These are phyloP conservation scores for Bidens hawaiensis DNA, from an alignment of 140 eudicot genomes.

Conservation along the genomic window DNA sequence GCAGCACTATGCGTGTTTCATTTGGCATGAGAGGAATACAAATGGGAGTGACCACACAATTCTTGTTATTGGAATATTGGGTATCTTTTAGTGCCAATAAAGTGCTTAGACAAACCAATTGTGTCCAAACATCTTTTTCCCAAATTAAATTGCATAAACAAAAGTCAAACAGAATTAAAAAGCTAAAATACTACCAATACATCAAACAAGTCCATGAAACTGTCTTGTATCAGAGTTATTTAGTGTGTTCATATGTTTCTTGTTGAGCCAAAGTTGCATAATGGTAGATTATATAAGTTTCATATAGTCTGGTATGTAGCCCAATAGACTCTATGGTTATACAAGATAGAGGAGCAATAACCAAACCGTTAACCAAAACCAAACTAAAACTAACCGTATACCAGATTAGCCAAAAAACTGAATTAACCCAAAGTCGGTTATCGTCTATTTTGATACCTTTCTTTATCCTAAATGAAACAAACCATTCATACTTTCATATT, in stretches of 20 bases:
- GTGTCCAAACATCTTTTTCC: background rate
- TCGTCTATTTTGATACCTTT: no score
- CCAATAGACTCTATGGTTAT: no score
- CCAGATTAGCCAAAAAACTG: no score
- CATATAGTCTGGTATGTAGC: background rate
- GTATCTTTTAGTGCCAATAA: conserved; percentile 8
- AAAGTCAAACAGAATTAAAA: background rate
- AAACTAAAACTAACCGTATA: no score
- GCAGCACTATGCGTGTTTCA: conserved; percentile 4
- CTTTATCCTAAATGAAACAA: no score
- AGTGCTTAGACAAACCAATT: conserved; percentile 9
- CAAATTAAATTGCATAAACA: background rate
- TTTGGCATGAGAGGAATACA: background rate
- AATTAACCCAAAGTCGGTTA: no score
- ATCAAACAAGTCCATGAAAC: background rate
- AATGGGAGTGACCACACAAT: conserved; percentile 16
- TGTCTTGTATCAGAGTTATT: background rate
- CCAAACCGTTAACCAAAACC: no score
- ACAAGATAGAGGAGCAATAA: no score
- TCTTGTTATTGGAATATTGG: background rate
- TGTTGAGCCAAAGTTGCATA: background rate
- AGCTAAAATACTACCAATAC: background rate
- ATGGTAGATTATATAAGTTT: background rate
- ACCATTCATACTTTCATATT: no score
- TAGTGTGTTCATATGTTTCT: background rate